phyloP scores from a whole-genome alignment of 2,329 filamentous ascomycete genomes.

The Aspergillus sergii region DNA sequence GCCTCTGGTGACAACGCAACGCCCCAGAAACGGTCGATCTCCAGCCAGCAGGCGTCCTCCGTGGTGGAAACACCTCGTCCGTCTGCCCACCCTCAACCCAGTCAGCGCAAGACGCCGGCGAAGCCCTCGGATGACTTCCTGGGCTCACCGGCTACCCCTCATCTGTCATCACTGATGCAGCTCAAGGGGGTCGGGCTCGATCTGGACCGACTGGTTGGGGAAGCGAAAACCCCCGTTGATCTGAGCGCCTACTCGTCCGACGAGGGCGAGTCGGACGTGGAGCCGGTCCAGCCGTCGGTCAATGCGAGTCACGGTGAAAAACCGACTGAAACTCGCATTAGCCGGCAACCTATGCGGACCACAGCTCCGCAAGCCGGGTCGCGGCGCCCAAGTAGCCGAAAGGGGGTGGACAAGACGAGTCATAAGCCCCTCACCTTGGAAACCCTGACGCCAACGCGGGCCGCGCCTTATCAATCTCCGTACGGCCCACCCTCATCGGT shows the following conservation, averaged over 20 bases:
- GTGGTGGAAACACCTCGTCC: constrained; percentile 30
- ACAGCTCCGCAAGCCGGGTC: constrained; percentile 55
- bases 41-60: constrained; percentile 16
- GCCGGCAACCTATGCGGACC: constrained; percentile 59
- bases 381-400: constrained; percentile 60
- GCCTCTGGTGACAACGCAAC: constrained; percentile 16
- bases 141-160: constrained; percentile 62
- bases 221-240: constrained; percentile 50
- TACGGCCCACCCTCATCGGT: constrained; percentile 45
- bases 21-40: constrained; percentile 23
- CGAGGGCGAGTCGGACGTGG: constrained; percentile 42
- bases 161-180: constrained; percentile 68
- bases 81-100: constrained; percentile 2
- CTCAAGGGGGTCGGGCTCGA: constrained; percentile 64
- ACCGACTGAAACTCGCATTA: constrained; percentile 29
- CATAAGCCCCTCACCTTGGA: constrained; percentile 45
- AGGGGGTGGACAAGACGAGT: constrained; percentile 52
- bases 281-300: constrained; percentile 29
- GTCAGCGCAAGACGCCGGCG: constrained; percentile 22
- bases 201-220: constrained; percentile 60
- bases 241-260: constrained; percentile 43
- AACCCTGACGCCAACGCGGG: constrained; percentile 39
- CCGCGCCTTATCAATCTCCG: constrained; percentile 30
- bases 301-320: constrained; percentile 21
- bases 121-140: constrained; percentile 47